Conservation (phyloP, 306 rosid species). For the Medicago arabica region DNA sequence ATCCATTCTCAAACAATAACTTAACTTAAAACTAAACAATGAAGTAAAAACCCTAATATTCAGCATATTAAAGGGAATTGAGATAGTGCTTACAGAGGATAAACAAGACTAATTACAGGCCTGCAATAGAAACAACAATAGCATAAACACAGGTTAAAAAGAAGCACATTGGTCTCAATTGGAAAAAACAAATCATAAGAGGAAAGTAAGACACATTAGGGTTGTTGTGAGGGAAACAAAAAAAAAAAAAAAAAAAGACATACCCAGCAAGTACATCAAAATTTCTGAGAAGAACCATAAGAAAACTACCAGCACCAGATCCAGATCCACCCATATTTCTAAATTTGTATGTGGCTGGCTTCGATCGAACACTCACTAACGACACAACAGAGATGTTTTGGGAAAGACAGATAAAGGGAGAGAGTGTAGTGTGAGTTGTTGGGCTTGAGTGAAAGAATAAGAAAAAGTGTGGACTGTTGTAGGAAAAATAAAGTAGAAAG, state of each 20-base stretch:
- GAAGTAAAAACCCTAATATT: no score
- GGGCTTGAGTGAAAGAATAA: neutral
- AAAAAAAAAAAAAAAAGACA: conserved; percentile 7
- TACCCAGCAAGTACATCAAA: conserved; percentile 98
- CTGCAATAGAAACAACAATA: conserved; percentile 59
- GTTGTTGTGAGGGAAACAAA: no score
- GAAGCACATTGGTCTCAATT: neutral
- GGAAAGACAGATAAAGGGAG: neutral
- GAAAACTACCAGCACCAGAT: conserved; percentile 78
- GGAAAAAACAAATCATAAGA: no score
- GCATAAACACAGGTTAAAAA: neutral
- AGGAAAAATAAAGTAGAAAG: neutral
- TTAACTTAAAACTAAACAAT: neutral
- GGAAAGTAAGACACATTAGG: no score
- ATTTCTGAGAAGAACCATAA: conserved; percentile 75
- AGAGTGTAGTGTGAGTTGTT: neutral
- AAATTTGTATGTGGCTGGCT: neutral
- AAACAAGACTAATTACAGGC: conserved; percentile 93
- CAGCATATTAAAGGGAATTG: neutral
- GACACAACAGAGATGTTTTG: neutral
- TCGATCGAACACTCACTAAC: neutral
- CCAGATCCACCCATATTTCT: conserved; percentile 73
- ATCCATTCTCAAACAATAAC: conserved; percentile 17
- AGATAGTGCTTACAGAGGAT: conserved; percentile 83
- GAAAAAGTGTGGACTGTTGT: neutral